Base-by-base conservation (phyloP, 495 filamentous ascomycete genomes). In the Letharia lupina region DNA sequence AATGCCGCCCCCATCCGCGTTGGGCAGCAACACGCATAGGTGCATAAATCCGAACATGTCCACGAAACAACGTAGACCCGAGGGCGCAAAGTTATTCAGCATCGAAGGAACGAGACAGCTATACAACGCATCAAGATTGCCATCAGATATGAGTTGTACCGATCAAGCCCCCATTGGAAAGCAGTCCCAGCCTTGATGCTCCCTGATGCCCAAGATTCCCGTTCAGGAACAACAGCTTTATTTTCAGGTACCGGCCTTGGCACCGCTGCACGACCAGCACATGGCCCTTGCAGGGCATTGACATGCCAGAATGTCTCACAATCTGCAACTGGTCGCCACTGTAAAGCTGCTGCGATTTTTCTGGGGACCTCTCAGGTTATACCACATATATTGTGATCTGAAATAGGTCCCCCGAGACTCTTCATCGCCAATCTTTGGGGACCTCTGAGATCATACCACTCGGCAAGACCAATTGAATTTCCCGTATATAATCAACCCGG, bases 11-110 rank as follows among this genome's bases (percentile, higher is more conserved):
- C 54, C 54, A 57, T 37, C 33, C 54, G 33, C 33, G 54, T 57
- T 57, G 54, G 54, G 54, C 54, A 57, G 54, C 54, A 57, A 57
- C 54, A 57, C 54, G 54, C 54, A 57, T 57, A 57, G 31, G 54
- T 57, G 54, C 54, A 57, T 57, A 57, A 57, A 37, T 37, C 54
- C 54, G 54, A 57, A 57, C 31, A 37, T 16, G 54, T 57, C 54
- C 54, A 57, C 54, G 54, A 57, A 57, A 37, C 15, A 57, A n/a
- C 54, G 54, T 37, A 37, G 54, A 57, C 54, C 54, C 54, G 10
- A 57, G 31, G 4, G 16, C 54, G 54, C 31, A 57, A 57, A 37
- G 33, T 9, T 18, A 35, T 20, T 15, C 33, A 20, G 50, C 33
- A 37, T 57, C 31, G n/a, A 57, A 57, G 54, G 54, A 57, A 37